These are phyloP conservation scores for Fusarium xyrophilum DNA, from an alignment of 2,329 filamentous ascomycete genomes.

Conservation along the genomic window DNA sequence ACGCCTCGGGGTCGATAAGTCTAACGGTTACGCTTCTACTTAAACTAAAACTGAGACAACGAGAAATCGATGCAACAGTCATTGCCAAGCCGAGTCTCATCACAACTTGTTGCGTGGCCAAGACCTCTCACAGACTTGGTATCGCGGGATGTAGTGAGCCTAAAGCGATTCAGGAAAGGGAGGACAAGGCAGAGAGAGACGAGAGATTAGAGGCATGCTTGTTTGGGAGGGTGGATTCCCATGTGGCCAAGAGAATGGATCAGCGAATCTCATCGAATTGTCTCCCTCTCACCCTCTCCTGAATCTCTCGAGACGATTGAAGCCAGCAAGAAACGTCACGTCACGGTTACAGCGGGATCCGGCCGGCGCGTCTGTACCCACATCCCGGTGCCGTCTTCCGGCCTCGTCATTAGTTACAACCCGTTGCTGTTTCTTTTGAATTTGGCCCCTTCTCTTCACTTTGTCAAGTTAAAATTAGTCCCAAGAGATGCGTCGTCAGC, in stretches of 20 bases:
- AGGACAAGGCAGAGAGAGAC: not conserved
- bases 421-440: not conserved
- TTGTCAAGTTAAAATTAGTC: constrained; percentile 22
- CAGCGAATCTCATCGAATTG: not conserved
- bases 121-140: constrained; percentile 12
- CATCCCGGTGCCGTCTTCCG: constrained; percentile 36
- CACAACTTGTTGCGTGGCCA: constrained; percentile 22
- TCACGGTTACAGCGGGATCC: constrained; percentile 9
- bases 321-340: constrained; percentile 1
- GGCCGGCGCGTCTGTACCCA: constrained; percentile 16
- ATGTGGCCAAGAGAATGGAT: constrained; percentile 12
- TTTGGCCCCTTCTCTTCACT: not conserved
- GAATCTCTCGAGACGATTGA: not conserved
- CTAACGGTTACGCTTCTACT: not conserved
- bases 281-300: not conserved
- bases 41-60: not conserved
- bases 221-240: constrained; percentile 13
- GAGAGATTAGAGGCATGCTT: not conserved
- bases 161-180: constrained; percentile 2
- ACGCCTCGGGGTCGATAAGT: not conserved
- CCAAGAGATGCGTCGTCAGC: constrained; percentile 33
- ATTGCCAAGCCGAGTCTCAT: constrained; percentile 21
- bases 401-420: constrained; percentile 14
- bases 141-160: constrained; percentile 22
- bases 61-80: not conserved